Evolutionary conservation across 202 grass and related monocot species (phyloP), one percentile per base, ranked within the genome.

Genomic region (Carex sylvatica): DNA sequence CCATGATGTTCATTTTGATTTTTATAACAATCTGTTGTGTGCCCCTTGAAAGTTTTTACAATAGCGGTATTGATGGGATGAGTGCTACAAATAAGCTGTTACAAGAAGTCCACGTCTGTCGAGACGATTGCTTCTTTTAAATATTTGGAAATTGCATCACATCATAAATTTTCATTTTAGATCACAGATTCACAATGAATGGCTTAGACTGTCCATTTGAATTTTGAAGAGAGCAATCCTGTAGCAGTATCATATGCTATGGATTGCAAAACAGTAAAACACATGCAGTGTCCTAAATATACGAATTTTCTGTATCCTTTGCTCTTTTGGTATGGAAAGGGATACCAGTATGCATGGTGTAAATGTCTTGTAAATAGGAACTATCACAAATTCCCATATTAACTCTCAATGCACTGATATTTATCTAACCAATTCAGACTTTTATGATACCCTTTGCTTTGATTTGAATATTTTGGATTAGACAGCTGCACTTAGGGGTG

Each of bases 391-490:
- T 18, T 47, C 68, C 3, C 52, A 56, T 54, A 36, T 77, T 6
- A 76, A 9, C 15, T 75, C n/a, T 74, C 12, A 10, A 74, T 77
- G 46, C 44, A 24, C n/a, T 26, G 49, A 55, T 54, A 51, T 56
- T 76, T 24, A 36, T 77, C 26, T n/a, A n/a, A 56, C 16, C 8
- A 3, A 30, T 58, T 77, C 15, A 19, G 28, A 56, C 73, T 77
- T 77, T 36, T 58, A 52, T 76, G 51, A 19, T 28, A 5, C 56
- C 73, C 13, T 72, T 71, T 58, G 51, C 73, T 76, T 36, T 33
- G 15, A 70, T 44, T 44, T 70, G n/a, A n/a, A 20, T 76, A 76
- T 76, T 56, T 56, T 55, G 47, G 24, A n/a, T 55, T n/a, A 76
- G 15, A 15, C 12, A 2, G 28, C 73, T 76, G n/a, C n/a, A n/a